Evolutionary conservation across 169 alveolate genomes (phyloP).

Genomic region (Eimeria falciformis): DNA sequence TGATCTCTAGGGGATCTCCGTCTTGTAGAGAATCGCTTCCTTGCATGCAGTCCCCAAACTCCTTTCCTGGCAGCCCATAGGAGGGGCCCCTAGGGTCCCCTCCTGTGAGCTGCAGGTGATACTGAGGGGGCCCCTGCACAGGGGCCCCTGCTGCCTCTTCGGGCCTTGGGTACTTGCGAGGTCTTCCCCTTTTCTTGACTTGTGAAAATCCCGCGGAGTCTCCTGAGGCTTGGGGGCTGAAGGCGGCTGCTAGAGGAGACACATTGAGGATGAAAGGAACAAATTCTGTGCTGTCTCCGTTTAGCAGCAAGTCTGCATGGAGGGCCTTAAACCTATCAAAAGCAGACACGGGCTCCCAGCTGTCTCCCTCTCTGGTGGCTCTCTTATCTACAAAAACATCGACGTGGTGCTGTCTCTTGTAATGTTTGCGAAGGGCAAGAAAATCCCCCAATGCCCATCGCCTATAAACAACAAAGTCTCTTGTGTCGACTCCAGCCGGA

Average conservation of each 20-base stretch:
- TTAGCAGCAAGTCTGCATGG: background rate
- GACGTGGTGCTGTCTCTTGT: background rate
- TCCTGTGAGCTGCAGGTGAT: background rate
- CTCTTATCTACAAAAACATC: constrained; percentile 11
- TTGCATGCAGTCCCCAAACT: too few relatives aligned
- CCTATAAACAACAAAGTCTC: constrained; percentile 25
- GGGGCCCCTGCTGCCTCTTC: constrained; percentile 3
- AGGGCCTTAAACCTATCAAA: background rate
- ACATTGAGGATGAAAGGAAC: constrained; percentile 22
- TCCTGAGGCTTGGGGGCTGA: background rate
- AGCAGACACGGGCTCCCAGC: background rate
- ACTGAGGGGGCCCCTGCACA: background rate
- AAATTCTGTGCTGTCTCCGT: background rate
- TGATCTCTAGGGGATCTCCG: too few relatives aligned
- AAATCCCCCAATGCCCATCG: background rate
- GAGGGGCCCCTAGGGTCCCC: constrained; percentile 1
- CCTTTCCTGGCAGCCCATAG: too few relatives aligned
- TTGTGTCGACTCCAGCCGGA: background rate
- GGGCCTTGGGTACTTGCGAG: constrained; percentile 45
- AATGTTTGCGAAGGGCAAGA: constrained; percentile 2
- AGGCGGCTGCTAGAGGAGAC: background rate
- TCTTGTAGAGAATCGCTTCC: too few relatives aligned
- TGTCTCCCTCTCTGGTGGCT: constrained; percentile 6
- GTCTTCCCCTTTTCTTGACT: constrained; percentile 20
- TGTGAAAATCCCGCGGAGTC: too few relatives aligned